Percentiles rank a stretch among this genome's conserved stretches.
Evolutionary conservation across 2,329 filamentous ascomycete genomes (phyloP).

Genomic region (Leptosphaerulina australis): DNA sequence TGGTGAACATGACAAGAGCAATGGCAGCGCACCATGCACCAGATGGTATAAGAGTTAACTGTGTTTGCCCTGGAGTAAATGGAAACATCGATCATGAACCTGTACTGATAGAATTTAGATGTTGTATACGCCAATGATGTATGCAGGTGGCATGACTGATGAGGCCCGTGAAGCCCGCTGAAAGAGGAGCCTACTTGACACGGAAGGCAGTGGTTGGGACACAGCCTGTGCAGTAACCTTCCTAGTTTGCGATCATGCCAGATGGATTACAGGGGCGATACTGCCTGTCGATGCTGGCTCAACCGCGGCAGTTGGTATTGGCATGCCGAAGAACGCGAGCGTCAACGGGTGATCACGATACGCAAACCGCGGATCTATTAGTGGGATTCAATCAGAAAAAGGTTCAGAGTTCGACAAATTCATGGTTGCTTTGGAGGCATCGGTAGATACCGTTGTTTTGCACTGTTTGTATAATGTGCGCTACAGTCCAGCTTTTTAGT

Average conservation of each 20-base stretch:
- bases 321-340: slow-evolving; percentile 26
- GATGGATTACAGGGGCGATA: slow-evolving; percentile 56
- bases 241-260: slow-evolving; percentile 58
- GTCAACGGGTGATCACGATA: slow-evolving; percentile 30
- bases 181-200: slow-evolving; percentile 58
- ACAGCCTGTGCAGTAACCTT: slow-evolving; percentile 59
- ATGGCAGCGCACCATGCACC: slow-evolving; percentile 62
- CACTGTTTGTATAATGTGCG: too few species aligned
- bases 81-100: background rate
- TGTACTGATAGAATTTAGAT: slow-evolving; percentile 35
- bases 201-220: slow-evolving; percentile 62
- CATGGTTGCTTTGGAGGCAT: too few species aligned
- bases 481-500: too few species aligned
- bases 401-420: too few species aligned
- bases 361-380: too few species aligned
- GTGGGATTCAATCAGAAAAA: too few species aligned
- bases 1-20: slow-evolving; percentile 62
- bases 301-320: slow-evolving; percentile 38
- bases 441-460: too few species aligned
- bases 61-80: slow-evolving; percentile 57
- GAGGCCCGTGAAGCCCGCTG: slow-evolving; percentile 57
- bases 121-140: slow-evolving; percentile 64
- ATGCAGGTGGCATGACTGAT: slow-evolving; percentile 57
- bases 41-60: slow-evolving; percentile 61
- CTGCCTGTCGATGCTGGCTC: slow-evolving; percentile 41